phyloP scores from a whole-genome alignment of 2,329 filamentous ascomycete species.

The Hypoxylon sp. region DNA sequence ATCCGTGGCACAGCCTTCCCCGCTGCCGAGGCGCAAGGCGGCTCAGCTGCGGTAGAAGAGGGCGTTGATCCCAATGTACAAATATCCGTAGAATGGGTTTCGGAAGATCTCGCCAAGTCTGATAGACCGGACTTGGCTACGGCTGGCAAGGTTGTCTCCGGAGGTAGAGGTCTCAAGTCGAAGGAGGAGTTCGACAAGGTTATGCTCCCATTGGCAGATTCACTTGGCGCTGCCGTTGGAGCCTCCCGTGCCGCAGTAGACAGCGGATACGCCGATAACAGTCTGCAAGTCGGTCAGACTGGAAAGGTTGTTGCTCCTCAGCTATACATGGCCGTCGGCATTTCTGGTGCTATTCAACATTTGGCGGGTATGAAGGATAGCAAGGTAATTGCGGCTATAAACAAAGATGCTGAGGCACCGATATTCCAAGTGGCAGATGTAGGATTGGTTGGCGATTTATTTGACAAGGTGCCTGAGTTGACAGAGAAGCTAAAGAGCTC shows the following conservation, averaged over 20 bases:
- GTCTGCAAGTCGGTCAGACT: slow-evolving; percentile 96
- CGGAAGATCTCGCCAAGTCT: slow-evolving; percentile 90
- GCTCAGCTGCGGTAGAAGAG: slow-evolving; percentile 79
- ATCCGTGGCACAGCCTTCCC: slow-evolving; percentile 93
- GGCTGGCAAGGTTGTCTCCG: slow-evolving; percentile 89
- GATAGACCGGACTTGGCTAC: slow-evolving; percentile 93
- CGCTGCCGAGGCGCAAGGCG: slow-evolving; percentile 73
- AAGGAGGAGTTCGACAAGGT: slow-evolving; percentile 96
- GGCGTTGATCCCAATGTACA: slow-evolving; percentile 84
- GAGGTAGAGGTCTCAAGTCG: slow-evolving; percentile 93
- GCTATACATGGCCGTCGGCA: slow-evolving; percentile 93
- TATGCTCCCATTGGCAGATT: slow-evolving; percentile 91
- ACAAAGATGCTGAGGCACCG: slow-evolving; percentile 95
- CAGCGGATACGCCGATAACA: slow-evolving; percentile 98
- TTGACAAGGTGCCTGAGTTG: slow-evolving; percentile 93
- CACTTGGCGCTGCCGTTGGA: slow-evolving; percentile 93
- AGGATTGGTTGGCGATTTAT: slow-evolving; percentile 92
- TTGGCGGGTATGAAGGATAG: slow-evolving; percentile 99
- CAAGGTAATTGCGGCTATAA: slow-evolving; percentile 98
- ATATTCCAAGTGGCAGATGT: slow-evolving; percentile 99
- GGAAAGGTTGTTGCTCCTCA: slow-evolving; percentile 98
- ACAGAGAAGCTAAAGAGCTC: slow-evolving; percentile 87
- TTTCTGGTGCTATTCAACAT: slow-evolving; percentile 97
- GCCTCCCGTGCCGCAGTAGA: slow-evolving; percentile 95
- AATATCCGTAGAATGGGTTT: slow-evolving; percentile 84